Conservation (phyloP, 257 asterid genomes). For the Knoxia roxburghii region DNA sequence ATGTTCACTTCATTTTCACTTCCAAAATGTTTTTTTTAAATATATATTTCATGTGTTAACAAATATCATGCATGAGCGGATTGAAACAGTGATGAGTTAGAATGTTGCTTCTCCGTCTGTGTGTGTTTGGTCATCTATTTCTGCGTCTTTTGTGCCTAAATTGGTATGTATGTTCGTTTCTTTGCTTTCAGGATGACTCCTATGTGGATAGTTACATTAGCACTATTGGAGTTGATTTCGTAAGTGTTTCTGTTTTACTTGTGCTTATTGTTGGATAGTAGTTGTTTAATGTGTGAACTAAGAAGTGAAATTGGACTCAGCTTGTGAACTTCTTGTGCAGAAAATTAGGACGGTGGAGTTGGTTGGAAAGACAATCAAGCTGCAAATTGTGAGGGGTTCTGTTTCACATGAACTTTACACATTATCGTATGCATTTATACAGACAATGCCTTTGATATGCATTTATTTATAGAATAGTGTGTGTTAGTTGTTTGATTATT, state of each 20-base stretch:
- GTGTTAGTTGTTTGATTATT: too few species aligned
- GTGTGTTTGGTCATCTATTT: background rate
- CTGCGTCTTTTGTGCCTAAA: too few species aligned
- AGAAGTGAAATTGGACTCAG: background rate
- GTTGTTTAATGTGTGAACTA: background rate
- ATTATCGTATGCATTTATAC: background rate
- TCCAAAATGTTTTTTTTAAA: background rate
- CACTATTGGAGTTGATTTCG: conserved; percentile 99
- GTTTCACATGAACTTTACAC: background rate
- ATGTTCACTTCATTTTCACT: conserved; percentile 20
- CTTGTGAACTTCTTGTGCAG: conserved; percentile 33
- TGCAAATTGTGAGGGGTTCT: conserved; percentile 80
- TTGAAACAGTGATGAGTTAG: background rate
- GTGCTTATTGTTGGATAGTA: background rate
- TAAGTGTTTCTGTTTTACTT: conserved; percentile 25
- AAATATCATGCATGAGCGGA: background rate
- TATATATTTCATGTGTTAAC: background rate
- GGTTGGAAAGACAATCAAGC: conserved; percentile 92
- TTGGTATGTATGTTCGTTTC: background rate
- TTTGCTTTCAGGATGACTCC: conserved; percentile 86
- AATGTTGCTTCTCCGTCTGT: background rate
- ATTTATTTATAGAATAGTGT: too few species aligned
- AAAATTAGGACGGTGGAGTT: conserved; percentile 94
- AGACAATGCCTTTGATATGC: too few species aligned
- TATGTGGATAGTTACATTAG: conserved; percentile 98